Conservation (phyloP, 208 protist genomes). For the Trichomonas vaginalis region DNA sequence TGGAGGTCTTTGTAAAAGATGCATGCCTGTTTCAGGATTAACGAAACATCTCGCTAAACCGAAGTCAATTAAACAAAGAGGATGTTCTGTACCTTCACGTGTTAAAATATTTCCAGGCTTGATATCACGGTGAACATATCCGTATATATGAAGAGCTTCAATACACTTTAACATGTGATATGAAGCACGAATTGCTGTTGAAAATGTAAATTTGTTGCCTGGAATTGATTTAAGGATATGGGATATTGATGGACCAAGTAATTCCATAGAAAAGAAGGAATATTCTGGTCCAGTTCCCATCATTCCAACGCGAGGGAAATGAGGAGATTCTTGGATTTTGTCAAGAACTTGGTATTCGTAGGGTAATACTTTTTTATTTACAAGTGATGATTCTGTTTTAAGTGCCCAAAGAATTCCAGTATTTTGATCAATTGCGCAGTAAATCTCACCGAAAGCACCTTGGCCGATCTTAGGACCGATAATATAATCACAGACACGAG, state of each 20-base stretch:
- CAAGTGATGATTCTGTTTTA: background rate
- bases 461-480: background rate
- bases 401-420: background rate
- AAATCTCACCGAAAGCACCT: constrained; percentile 10
- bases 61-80: background rate
- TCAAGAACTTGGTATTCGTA: background rate
- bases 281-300: background rate
- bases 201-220: background rate
- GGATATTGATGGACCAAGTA: background rate
- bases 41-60: background rate
- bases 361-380: background rate
- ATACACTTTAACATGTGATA: constrained; percentile 13
- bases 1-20: background rate
- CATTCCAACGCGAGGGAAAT: background rate
- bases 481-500: background rate
- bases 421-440: background rate
- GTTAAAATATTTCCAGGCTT: constrained; percentile 5
- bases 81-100: background rate
- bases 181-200: background rate
- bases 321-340: background rate
- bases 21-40: background rate
- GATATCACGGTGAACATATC: background rate
- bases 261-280: background rate
- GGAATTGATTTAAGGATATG: background rate
- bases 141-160: background rate